phyloP scores from a whole-genome alignment of 2,329 filamentous ascomycete genomes.

The Cladosporium sp. region DNA sequence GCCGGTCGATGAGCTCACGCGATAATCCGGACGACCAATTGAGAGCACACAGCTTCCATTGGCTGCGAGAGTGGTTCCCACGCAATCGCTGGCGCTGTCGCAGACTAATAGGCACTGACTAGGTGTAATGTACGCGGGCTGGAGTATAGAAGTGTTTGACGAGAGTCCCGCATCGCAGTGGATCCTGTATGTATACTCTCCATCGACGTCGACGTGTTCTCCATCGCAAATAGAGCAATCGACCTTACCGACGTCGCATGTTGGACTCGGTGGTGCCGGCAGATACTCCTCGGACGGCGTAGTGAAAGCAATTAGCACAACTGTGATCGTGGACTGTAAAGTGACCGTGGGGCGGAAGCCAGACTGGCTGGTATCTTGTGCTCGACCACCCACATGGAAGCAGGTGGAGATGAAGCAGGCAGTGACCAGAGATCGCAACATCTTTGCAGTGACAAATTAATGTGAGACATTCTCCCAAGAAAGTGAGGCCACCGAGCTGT shows the following conservation, averaged over 20 bases:
- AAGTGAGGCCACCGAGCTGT: neutral
- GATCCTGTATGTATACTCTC: neutral
- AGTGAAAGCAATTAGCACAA: neutral
- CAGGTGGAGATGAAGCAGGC: neutral
- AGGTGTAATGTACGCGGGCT: slow-evolving; percentile 2
- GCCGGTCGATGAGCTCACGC: neutral
- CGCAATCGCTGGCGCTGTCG: neutral
- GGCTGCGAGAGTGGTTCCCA: neutral
- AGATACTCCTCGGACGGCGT: neutral
- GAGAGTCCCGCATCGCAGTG: neutral
- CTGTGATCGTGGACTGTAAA: neutral
- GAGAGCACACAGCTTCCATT: neutral
- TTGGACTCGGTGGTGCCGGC: neutral
- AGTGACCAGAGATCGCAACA: neutral
- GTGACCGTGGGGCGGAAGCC: neutral
- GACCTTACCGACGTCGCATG: neutral
- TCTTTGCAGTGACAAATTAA: neutral
- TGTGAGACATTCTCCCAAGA: neutral
- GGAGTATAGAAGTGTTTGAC: neutral
- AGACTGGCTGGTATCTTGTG: neutral
- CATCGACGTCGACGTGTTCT: neutral
- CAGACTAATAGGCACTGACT: neutral
- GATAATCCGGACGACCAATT: neutral
- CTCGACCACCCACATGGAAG: neutral
- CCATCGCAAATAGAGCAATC: slow-evolving; percentile 6